phyloP scores from a whole-genome alignment of 352 stramenopile species.

The Globisporangium emineosum region DNA sequence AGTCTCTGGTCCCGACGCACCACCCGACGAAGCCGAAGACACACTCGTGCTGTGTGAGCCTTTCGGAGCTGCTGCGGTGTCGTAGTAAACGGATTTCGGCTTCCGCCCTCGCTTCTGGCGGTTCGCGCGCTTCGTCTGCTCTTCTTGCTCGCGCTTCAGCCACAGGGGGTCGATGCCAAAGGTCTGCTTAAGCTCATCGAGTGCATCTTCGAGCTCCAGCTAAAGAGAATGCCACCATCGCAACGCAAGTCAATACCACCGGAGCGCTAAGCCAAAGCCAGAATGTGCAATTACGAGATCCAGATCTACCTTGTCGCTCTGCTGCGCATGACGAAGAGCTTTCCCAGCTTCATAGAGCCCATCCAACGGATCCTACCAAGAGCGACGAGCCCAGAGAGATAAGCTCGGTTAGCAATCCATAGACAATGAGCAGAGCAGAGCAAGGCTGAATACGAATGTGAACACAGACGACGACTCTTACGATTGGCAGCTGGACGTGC shows the following conservation, averaged over 20 bases:
- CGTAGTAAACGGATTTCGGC: background rate
- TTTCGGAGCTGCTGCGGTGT: background rate
- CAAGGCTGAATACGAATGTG: background rate
- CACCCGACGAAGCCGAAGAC: background rate
- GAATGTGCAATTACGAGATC: background rate
- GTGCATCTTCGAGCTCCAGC: constrained; percentile 42
- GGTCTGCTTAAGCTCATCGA: constrained; percentile 55
- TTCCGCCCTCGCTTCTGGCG: constrained; percentile 30
- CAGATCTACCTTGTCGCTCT: constrained; percentile 34
- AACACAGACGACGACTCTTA: constrained; percentile 9
- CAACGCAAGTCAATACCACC: background rate
- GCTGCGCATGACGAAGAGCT: constrained; percentile 36
- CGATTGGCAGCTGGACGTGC: constrained; percentile 54
- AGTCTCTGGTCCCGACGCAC: background rate
- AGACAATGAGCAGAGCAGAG: background rate
- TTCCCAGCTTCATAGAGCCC: constrained; percentile 33
- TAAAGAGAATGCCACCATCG: background rate
- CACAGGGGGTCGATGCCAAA: constrained; percentile 51
- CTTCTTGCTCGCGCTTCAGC: constrained; percentile 41
- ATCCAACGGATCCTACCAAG: constrained; percentile 35
- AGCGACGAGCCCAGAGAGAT: background rate
- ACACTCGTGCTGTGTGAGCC: constrained; percentile 7
- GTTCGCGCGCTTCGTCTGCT: constrained; percentile 33
- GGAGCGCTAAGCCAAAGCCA: background rate
- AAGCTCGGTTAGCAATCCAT: background rate